A percentile compares a stretch with the other conserved stretches of the same genome.
phyloP scores from a whole-genome alignment of 176 grass and related monocot genomes.

The Puccinellia tenuiflora region DNA sequence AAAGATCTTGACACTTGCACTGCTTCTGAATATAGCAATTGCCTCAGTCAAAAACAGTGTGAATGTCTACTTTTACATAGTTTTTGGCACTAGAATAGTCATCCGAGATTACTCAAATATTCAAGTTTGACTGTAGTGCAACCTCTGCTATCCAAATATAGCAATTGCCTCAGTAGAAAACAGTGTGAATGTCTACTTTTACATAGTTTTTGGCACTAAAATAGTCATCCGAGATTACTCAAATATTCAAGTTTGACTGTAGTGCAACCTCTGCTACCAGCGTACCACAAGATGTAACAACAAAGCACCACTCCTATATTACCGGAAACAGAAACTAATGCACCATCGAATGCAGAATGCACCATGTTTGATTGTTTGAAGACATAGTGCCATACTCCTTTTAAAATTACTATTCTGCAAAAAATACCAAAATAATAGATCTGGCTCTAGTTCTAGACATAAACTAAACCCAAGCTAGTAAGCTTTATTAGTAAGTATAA shows the following conservation, averaged over 20 bases:
- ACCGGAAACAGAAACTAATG: neutral
- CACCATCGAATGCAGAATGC: too few species aligned
- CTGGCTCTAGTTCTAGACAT: neutral
- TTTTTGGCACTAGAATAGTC: neutral
- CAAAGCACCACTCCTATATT: neutral
- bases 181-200: neutral
- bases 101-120: neutral
- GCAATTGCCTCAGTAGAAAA: neutral
- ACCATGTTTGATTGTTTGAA: too few species aligned
- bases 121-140: neutral
- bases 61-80: neutral
- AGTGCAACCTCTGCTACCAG: neutral
- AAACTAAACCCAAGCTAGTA: neutral
- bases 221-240: neutral
- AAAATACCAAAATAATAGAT: neutral
- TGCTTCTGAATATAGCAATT: neutral
- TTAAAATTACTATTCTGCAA: neutral
- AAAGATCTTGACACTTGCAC: neutral
- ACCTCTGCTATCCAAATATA: constrained; percentile 4
- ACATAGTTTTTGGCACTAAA: neutral
- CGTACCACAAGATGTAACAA: neutral
- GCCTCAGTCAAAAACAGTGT: neutral
- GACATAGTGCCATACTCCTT: neutral
- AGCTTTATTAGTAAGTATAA: neutral
- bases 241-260: neutral